These are phyloP conservation scores for Colletotrichum endophyticum DNA, from an alignment of 2,329 filamentous ascomycete genomes.

Conservation along the genomic window DNA sequence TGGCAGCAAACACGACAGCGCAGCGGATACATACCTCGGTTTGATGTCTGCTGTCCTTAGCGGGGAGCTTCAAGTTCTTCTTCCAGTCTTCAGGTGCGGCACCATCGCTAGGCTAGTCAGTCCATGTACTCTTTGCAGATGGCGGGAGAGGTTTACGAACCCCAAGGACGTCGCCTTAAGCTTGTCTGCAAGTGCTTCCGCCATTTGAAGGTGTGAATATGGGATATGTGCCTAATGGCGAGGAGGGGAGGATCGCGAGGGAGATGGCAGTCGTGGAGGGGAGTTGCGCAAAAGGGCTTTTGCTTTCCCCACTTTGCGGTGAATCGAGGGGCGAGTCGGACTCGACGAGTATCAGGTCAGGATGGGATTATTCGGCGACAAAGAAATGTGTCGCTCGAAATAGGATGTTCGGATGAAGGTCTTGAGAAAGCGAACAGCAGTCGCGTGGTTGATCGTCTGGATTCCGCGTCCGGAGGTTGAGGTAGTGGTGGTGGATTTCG, in stretches of 20 bases:
- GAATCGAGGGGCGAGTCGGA: slow-evolving; percentile 11
- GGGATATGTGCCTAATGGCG: slow-evolving; percentile 8
- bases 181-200: slow-evolving; percentile 51
- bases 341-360: not conserved
- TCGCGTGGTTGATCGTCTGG: slow-evolving; percentile 3
- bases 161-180: slow-evolving; percentile 46
- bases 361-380: not conserved
- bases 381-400: not conserved
- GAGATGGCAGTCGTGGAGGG: not conserved
- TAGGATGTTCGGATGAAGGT: not conserved
- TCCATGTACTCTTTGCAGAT: slow-evolving; percentile 12
- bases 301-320: slow-evolving; percentile 20
- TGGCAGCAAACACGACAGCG: not conserved
- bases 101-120: slow-evolving; percentile 52
- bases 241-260: not conserved
- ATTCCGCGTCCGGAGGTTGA: not conserved
- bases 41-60: slow-evolving; percentile 78
- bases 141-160: slow-evolving; percentile 30
- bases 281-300: slow-evolving; percentile 14
- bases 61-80: slow-evolving; percentile 71
- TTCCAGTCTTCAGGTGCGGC: slow-evolving; percentile 72
- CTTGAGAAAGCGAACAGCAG: not conserved
- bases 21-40: slow-evolving; percentile 68
- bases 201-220: slow-evolving; percentile 32
- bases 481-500: not conserved